phyloP scores from a whole-genome alignment of 1,139 yeast species.

The Debaryomyces nepalensis region DNA sequence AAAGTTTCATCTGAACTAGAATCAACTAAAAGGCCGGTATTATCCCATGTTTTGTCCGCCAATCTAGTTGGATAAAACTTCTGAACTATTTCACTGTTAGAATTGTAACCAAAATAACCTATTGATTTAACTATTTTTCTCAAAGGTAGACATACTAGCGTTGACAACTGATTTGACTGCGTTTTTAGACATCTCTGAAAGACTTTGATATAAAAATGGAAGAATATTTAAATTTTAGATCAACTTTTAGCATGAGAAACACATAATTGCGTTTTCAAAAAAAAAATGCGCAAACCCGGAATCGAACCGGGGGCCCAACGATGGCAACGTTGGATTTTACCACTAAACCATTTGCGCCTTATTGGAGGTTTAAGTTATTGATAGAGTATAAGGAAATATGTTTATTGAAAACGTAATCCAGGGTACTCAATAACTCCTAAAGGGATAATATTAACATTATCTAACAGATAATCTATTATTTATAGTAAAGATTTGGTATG shows the following conservation, averaged over 20 bases:
- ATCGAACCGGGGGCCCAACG: slow-evolving; percentile 24
- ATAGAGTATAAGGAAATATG: no score
- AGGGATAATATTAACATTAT: no score
- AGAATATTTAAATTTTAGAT: not conserved
- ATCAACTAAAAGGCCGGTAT: slow-evolving; percentile 86
- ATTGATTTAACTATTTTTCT: no score
- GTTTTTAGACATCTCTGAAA: slow-evolving; percentile 35
- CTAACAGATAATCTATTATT: no score
- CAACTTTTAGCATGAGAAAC: not conserved
- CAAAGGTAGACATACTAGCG: slow-evolving; percentile 38
- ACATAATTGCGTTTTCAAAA: slow-evolving; percentile 1
- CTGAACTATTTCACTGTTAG: slow-evolving; percentile 50
- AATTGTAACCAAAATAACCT: slow-evolving; percentile 6
- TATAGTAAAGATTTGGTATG: no score
- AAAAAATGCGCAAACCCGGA: slow-evolving; percentile 22
- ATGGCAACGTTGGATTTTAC: slow-evolving; percentile 23
- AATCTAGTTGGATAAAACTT: slow-evolving; percentile 69
- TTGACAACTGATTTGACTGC: slow-evolving; percentile 52
- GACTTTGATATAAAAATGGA: not conserved
- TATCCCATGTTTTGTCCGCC: slow-evolving; percentile 93
- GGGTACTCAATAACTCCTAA: not conserved
- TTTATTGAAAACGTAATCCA: no score
- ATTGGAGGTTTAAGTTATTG: not conserved
- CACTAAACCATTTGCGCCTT: slow-evolving; percentile 21
- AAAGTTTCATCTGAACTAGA: slow-evolving; percentile 23